These are phyloP conservation scores for Hondaea fermentalgiana DNA, from an alignment of 108 stramenopile species.

Conservation along the genomic window DNA sequence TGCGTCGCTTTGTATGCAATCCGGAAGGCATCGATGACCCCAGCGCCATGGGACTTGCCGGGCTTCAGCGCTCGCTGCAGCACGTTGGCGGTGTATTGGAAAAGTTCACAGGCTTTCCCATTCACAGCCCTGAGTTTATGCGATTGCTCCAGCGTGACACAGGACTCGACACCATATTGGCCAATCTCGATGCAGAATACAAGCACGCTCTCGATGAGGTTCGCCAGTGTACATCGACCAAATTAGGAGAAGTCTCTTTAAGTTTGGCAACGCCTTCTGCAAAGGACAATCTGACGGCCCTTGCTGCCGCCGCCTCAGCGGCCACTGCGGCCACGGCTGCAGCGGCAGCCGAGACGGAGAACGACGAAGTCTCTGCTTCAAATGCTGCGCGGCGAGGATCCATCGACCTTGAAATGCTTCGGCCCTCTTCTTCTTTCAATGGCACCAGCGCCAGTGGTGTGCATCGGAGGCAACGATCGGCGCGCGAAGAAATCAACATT, in stretches of 20 bases:
- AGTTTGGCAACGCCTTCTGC: not conserved
- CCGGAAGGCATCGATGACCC: not conserved
- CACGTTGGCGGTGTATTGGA: not conserved
- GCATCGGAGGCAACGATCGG: too few relatives aligned
- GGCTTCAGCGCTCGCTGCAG: not conserved
- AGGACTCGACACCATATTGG: not conserved
- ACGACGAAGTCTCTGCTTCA: too few relatives aligned
- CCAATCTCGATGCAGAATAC: not conserved
- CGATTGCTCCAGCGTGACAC: not conserved
- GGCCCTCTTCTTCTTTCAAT: too few relatives aligned
- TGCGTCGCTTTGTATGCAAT: not conserved
- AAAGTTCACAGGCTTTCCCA: not conserved
- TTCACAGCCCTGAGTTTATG: conserved; percentile 5
- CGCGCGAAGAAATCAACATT: too few relatives aligned
- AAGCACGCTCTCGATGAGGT: not conserved
- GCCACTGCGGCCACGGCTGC: too few relatives aligned
- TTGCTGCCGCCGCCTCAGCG: not conserved
- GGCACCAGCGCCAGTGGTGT: too few relatives aligned
- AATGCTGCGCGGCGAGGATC: too few relatives aligned
- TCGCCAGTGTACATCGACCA: not conserved
- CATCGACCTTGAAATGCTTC: too few relatives aligned
- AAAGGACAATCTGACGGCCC: not conserved
- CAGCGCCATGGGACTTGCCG: not conserved
- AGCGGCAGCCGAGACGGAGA: too few relatives aligned
- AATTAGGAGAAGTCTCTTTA: not conserved